A percentile compares a stretch with the other conserved stretches of the same genome.
phyloP scores from a whole-genome alignment of 768 basidiomycete genomes.

The Lentinula raphanica region DNA sequence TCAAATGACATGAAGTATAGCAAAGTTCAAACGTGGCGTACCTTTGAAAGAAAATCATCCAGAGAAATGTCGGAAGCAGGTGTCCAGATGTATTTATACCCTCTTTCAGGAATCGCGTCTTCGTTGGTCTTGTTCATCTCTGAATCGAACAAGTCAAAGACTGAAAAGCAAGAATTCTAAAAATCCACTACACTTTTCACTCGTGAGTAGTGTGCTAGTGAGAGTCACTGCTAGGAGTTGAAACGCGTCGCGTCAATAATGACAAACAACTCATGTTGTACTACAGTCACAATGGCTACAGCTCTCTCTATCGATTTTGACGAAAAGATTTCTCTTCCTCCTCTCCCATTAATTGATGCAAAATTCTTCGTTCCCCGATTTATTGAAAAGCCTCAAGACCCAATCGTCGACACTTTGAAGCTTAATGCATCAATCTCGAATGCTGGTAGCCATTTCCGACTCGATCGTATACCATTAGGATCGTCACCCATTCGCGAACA shows the following conservation, averaged over 20 bases:
- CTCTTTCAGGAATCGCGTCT: not conserved
- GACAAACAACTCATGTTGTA: not conserved
- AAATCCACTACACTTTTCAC: no score
- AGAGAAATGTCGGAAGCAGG: conserved; percentile 34
- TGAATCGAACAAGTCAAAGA: not conserved
- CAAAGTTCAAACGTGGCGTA: conserved; percentile 16
- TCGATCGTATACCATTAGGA: conserved; percentile 22
- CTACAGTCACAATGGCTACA: not conserved
- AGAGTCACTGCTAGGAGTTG: not conserved
- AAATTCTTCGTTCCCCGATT: conserved; percentile 62
- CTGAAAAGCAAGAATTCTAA: no score
- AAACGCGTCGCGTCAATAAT: conserved; percentile 4
- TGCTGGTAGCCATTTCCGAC: conserved; percentile 14
- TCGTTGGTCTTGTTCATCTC: not conserved
- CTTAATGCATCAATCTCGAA: conserved; percentile 9
- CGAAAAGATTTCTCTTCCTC: conserved; percentile 11
- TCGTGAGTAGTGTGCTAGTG: no score
- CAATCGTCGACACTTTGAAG: conserved; percentile 59
- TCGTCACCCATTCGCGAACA: conserved; percentile 13
- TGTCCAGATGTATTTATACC: conserved; percentile 52
- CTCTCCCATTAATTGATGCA: conserved; percentile 36
- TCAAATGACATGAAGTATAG: not conserved
- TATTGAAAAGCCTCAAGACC: conserved; percentile 71
- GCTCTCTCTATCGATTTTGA: not conserved
- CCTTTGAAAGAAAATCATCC: conserved; percentile 53